A percentile compares a stretch with the other conserved stretches of the same genome.
Evolutionary conservation across 2,329 filamentous ascomycete genomes (phyloP).

Genomic region (Fusarium oligoseptatum): DNA sequence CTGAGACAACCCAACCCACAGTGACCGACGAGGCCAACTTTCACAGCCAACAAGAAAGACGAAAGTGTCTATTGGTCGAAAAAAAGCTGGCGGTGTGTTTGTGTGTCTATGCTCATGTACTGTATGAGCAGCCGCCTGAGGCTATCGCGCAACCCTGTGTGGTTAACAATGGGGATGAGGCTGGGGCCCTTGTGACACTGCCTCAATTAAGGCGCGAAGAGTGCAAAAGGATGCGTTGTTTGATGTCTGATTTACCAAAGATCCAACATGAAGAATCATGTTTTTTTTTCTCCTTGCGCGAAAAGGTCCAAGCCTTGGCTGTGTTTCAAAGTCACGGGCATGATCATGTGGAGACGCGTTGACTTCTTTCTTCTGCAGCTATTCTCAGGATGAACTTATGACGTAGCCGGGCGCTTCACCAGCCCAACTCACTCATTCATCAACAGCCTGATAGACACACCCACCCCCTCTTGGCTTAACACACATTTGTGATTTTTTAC

Average conservation of each 20-base stretch:
- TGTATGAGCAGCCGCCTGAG: constrained; percentile 6
- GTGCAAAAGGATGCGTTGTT: neutral
- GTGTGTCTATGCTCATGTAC: neutral
- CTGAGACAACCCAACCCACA: constrained; percentile 8
- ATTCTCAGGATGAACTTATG: constrained; percentile 13
- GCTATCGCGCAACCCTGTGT: neutral
- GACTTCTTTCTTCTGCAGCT: neutral
- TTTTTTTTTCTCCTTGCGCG: neutral
- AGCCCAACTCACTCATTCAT: neutral
- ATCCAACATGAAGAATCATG: neutral
- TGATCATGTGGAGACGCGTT: constrained; percentile 19
- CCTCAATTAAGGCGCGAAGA: constrained; percentile 3
- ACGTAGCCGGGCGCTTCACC: constrained; percentile 10
- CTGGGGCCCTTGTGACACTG: constrained; percentile 1
- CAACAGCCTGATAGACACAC: neutral
- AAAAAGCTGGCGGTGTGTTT: neutral
- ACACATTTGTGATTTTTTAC: neutral
- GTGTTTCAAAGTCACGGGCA: constrained; percentile 19
- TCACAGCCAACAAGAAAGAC: no score
- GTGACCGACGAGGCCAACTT: neutral
- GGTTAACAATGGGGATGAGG: constrained; percentile 8
- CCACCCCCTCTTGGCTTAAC: neutral
- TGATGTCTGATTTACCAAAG: neutral
- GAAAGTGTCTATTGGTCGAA: neutral
- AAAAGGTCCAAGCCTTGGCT: neutral